These are phyloP conservation scores for Daldinia loculata DNA, from an alignment of 495 filamentous ascomycete genomes.

Conservation along the genomic window DNA sequence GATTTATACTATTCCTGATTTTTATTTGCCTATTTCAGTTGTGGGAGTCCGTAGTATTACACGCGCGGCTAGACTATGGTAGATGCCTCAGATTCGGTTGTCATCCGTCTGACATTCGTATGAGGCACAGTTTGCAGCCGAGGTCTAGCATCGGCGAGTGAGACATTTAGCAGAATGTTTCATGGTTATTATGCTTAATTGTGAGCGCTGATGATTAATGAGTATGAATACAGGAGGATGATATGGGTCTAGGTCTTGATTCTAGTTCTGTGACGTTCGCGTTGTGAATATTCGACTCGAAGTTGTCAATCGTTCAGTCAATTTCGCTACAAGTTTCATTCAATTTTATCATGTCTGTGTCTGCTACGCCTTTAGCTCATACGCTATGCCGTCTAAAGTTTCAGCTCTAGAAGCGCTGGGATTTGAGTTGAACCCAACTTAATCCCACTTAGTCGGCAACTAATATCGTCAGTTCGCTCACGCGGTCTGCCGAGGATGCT, in stretches of 20 bases:
- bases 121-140: background rate
- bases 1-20: constrained; percentile 49
- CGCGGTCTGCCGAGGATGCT: constrained; percentile 5
- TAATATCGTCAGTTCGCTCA: constrained; percentile 20
- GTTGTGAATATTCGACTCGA: background rate
- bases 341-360: background rate
- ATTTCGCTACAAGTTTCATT: background rate
- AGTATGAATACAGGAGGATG: background rate
- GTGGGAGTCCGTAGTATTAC: background rate
- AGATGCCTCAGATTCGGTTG: background rate
- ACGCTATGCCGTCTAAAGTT: constrained; percentile 9
- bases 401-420: constrained; percentile 6
- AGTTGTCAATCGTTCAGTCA: background rate
- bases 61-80: constrained; percentile 3
- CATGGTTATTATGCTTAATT: constrained; percentile 12
- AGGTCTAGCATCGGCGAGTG: constrained; percentile 5
- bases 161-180: constrained; percentile 13
- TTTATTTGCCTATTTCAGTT: background rate
- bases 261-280: background rate
- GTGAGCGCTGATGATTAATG: background rate
- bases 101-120: background rate
- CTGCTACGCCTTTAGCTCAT: background rate
- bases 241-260: background rate
- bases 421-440: background rate
- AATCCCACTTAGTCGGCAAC: constrained; percentile 40